A percentile compares a stretch with the other conserved stretches of the same genome.
Evolutionary conservation across 169 alveolate genomes (phyloP).

Genomic region (Plasmodium ovale): DNA sequence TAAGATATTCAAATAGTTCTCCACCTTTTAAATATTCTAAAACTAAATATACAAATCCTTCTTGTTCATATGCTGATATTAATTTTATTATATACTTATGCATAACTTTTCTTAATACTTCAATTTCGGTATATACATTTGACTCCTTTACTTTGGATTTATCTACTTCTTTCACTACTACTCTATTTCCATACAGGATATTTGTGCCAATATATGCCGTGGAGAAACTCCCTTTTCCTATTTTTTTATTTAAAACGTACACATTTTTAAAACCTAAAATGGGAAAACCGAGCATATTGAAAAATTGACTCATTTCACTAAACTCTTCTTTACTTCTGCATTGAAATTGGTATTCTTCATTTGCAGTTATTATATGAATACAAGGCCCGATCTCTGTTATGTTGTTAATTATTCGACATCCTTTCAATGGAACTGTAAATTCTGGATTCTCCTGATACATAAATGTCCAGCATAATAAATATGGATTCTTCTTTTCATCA

Average conservation of each 20-base stretch:
- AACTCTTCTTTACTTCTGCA: conserved; percentile 73
- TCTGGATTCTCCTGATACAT: conserved; percentile 67
- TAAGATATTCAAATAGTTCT: conserved; percentile 91
- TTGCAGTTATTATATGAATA: conserved; percentile 69
- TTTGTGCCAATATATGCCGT: conserved; percentile 82
- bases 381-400: conserved; percentile 75
- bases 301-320: conserved; percentile 75
- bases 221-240: conserved; percentile 84
- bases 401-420: conserved; percentile 71
- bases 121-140: conserved; percentile 87
- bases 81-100: conserved; percentile 89
- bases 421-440: conserved; percentile 74
- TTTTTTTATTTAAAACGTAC: conserved; percentile 71
- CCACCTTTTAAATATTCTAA: conserved; percentile 93
- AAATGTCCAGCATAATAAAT: conserved; percentile 65
- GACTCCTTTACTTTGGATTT: conserved; percentile 83
- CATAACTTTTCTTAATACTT: conserved; percentile 85
- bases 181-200: conserved; percentile 80
- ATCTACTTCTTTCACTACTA: conserved; percentile 82
- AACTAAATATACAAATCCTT: conserved; percentile 89
- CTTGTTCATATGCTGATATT: conserved; percentile 88
- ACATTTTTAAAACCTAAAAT: conserved; percentile 75
- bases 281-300: conserved; percentile 67
- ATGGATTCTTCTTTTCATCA: conserved; percentile 76
- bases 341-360: conserved; percentile 74